Base-by-base conservation (phyloP, 176 grass and related monocot genomes). In the Oryza brachyantha region DNA sequence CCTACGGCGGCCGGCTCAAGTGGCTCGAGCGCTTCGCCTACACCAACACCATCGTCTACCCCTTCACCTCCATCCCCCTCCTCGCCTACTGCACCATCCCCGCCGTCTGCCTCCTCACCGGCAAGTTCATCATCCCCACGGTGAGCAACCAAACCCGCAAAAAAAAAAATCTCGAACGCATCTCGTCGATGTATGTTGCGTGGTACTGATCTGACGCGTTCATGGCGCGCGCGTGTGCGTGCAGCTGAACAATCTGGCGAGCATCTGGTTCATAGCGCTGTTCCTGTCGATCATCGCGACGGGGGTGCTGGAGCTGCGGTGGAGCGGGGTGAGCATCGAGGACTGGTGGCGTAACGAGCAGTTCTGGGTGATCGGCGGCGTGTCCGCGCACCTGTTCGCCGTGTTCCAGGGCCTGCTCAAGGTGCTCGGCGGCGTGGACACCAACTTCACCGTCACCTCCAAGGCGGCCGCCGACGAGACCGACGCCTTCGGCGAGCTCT, bases 11-110 rank as follows among this genome's bases (percentile, higher is more conserved):
- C 1, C 91, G 91, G 4, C 82, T 98, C 76, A 98, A 94, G 86
- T 98, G 90, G 95, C 85, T 98, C 4, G 92, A 98, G 78, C 77
- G 95, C 57, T 88, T 98, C 45, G 95, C 95, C 41, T 98, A 98
- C 85, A 93, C 85, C 24, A 98, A 98, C 87, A 98, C 95, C 81
- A 98, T 98, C 74, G 92, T 98, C 9, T 94, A 98, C 41, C 95
- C 95, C 17, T 93, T 98, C 84, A 94, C 95, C 65, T 98, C 95
- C 70, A 92, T 98, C 21, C 95, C 95, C 10, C 85, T 94, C 26
- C 37, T 98, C 13, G 90, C 86, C 62, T 98, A 98, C 73, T 98
- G 95, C 70, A 98, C 88, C 65, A 92, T 98, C 71, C 95, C 92
- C 4, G 92, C 92, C 3, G 70, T 98, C 22, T 93, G 95, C 81